Base-by-base conservation (phyloP, 1,139 yeast species). In the Sugiyamaella pinicola region DNA sequence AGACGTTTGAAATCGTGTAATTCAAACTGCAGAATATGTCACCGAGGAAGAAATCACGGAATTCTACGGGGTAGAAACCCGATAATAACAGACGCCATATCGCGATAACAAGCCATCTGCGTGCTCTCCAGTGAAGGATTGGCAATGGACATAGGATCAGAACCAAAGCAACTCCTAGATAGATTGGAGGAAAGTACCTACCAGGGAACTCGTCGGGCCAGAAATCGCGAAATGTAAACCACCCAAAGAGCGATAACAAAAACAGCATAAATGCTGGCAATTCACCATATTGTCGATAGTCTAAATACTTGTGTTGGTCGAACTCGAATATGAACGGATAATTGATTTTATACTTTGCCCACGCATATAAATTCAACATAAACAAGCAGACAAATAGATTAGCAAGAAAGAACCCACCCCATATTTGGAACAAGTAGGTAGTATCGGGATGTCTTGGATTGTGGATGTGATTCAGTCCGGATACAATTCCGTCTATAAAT, bases 1-100 rank as follows among this genome's bases (percentile, higher is more conserved):
- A 85, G 24, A 88, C 72, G 63, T 91, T 93, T 2, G 96, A 87
- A 74, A 89, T 75, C 1, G 96, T 80, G 69, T 93, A 93, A 0
- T 96, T 87, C 65, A 93, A 74, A 34, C 96, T 87, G 69, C 96
- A 87, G 50, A 90, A 74, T 31, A 93, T 83, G 70, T 93, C 99
- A 18, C 98, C 99, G 52, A 91, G 63, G 67, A 89, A 90, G 74
- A 93, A 91, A 70, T 93, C 99, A 56, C 95, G 77, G 66, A 93
- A 93, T 69, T 93, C 98, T 52, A 93, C 97, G 0, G 98, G 96
- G 64, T 87, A 93, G 37, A 89, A 74, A 0, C 99, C 98, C 1
- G 96, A 86, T 3, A 87, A 74, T 0, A 86, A 39, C 45, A 93
- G 72, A 64, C 99, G 78, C 78, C 91, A 81, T 2, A 84, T 58